Evolutionary conservation across 768 basidiomycete genomes (phyloP).

Genomic region (Auriscalpium microsporum): DNA sequence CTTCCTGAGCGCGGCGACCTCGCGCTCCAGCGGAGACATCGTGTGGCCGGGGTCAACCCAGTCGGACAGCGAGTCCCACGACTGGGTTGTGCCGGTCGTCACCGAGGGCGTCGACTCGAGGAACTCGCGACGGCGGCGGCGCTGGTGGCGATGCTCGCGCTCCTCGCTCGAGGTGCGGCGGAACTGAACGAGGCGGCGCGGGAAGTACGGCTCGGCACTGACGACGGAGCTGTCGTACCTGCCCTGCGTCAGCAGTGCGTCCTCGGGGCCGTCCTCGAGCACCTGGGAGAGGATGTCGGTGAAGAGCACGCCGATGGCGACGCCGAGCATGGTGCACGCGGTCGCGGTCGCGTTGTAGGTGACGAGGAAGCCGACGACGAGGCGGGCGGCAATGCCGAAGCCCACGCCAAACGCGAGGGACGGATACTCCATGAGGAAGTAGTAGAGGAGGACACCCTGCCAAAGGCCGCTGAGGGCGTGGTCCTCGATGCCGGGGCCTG

Average conservation of each 20-base stretch:
- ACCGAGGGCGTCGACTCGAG: slow-evolving; percentile 20
- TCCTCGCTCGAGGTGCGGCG: background rate
- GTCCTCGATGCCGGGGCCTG: slow-evolving; percentile 45
- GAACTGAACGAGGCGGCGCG: slow-evolving; percentile 15
- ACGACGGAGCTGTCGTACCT: slow-evolving; percentile 11
- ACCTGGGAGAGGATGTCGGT: slow-evolving; percentile 66
- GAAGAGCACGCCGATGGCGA: slow-evolving; percentile 59
- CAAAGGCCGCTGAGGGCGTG: slow-evolving; percentile 61
- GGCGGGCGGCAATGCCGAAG: slow-evolving; percentile 50
- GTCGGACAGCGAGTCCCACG: slow-evolving; percentile 63
- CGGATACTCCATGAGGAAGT: slow-evolving; percentile 46
- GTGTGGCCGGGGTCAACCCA: slow-evolving; percentile 48
- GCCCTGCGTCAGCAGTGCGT: slow-evolving; percentile 16
- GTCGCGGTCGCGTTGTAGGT: slow-evolving; percentile 45
- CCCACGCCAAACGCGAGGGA: slow-evolving; percentile 48
- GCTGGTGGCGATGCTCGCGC: slow-evolving; percentile 7
- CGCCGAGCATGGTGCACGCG: slow-evolving; percentile 54
- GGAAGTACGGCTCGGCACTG: slow-evolving; percentile 1
- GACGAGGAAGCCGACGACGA: slow-evolving; percentile 53
- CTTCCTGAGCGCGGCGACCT: slow-evolving; percentile 66
- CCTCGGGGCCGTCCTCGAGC: slow-evolving; percentile 40
- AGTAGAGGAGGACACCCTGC: slow-evolving; percentile 71
- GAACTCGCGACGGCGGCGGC: slow-evolving; percentile 18
- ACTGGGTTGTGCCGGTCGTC: slow-evolving; percentile 36
- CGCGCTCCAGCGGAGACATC: slow-evolving; percentile 61